Evolutionary conservation across 768 basidiomycete genomes (phyloP).

Genomic region (Porpolomopsis calyptriformis): DNA sequence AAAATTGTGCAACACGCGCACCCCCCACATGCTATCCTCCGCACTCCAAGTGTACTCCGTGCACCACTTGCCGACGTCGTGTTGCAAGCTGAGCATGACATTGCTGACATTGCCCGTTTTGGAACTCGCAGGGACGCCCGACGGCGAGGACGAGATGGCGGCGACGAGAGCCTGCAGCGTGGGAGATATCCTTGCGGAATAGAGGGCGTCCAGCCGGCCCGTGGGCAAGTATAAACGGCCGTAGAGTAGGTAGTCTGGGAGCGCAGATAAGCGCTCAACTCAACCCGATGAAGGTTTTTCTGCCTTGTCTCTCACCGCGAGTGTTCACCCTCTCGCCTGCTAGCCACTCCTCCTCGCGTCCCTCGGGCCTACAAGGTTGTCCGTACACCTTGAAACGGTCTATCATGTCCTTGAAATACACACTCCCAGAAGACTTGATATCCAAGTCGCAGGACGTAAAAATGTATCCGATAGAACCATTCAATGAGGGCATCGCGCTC

Average conservation of each 20-base stretch:
- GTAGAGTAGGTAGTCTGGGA: conserved; percentile 85
- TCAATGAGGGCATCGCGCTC: conserved; percentile 85
- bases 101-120: conserved; percentile 47
- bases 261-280: neutral
- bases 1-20: conserved; percentile 86
- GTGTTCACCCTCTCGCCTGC: conserved; percentile 70
- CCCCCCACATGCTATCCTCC: conserved; percentile 88
- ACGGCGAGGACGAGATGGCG: conserved; percentile 74
- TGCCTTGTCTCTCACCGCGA: conserved; percentile 57
- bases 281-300: conserved; percentile 10
- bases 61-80: conserved; percentile 87
- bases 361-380: conserved; percentile 69
- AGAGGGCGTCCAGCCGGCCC: conserved; percentile 80
- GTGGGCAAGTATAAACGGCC: conserved; percentile 87
- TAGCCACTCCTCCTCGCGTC: conserved; percentile 69
- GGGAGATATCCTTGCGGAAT: conserved; percentile 68
- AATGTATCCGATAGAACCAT: conserved; percentile 88
- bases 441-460: conserved; percentile 81
- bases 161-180: conserved; percentile 77
- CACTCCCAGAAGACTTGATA: conserved; percentile 55
- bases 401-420: conserved; percentile 79
- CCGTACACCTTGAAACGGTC: conserved; percentile 81
- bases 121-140: conserved; percentile 34
- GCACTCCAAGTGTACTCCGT: conserved; percentile 93
- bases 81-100: conserved; percentile 77